Conservation (phyloP, 73 alveolate genomes). For the Effrenium voratum region DNA sequence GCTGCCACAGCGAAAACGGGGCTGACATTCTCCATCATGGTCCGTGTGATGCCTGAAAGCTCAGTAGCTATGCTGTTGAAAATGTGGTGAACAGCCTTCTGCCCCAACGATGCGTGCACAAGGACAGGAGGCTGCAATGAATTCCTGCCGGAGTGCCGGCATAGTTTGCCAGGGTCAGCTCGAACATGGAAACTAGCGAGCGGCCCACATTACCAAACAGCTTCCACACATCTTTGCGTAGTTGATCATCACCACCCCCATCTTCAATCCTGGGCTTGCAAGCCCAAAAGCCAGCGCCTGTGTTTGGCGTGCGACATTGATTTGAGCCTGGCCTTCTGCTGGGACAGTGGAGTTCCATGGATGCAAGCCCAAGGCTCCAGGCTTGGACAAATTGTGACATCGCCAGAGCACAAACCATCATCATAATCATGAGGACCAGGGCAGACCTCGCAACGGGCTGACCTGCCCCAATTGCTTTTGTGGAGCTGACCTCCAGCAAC, state of each 20-base stretch:
- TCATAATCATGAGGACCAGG: conserved; percentile 44
- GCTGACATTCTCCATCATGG: conserved; percentile 82
- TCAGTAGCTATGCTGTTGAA: background rate
- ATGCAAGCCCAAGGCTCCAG: conserved; percentile 24
- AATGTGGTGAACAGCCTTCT: background rate
- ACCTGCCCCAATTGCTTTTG: background rate
- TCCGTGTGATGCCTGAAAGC: conserved; percentile 40
- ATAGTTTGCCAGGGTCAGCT: conserved; percentile 58
- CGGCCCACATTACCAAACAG: conserved; percentile 71
- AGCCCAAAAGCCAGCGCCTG: too few relatives aligned
- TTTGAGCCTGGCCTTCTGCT: too few relatives aligned
- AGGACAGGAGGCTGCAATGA: background rate
- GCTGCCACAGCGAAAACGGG: conserved; percentile 45
- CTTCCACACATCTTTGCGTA: conserved; percentile 51
- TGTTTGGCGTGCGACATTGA: too few relatives aligned
- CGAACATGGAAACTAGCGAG: conserved; percentile 43
- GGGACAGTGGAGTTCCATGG: too few relatives aligned
- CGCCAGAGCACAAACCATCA: conserved; percentile 74
- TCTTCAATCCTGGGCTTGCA: conserved; percentile 40
- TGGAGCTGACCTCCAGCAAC: background rate
- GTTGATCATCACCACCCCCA: background rate
- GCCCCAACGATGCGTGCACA: background rate
- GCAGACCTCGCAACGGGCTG: conserved; percentile 39
- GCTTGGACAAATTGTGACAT: conserved; percentile 51
- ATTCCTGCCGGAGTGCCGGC: background rate